Evolutionary conservation across 768 basidiomycete species (phyloP), one percentile per base, ranked within the genome.

Genomic region (Psilocybe cubensis): DNA sequence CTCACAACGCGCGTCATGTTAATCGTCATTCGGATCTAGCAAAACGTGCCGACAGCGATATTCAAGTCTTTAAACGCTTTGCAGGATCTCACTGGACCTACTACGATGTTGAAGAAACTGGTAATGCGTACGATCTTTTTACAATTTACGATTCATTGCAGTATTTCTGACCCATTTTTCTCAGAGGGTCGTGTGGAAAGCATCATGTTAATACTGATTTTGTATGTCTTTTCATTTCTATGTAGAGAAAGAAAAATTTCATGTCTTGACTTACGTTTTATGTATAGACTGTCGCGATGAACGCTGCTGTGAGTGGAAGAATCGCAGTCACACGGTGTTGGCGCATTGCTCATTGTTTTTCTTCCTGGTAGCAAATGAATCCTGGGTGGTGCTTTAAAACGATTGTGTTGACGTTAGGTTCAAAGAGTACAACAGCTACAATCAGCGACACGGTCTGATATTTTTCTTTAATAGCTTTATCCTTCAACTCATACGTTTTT

Each of bases 311-410:
- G 41, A 20, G 40, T 27, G 12, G 11, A 12, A 14, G 18, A 21
- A 23, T 41, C 10, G 10, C 28, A n/a, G n/a, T n/a, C n/a, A n/a
- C n/a, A n/a, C n/a, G n/a, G n/a, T n/a, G n/a, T n/a, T n/a, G n/a
- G n/a, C n/a, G n/a, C n/a, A n/a, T n/a, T n/a, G n/a, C n/a, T n/a
- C n/a, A n/a, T n/a, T n/a, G n/a, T n/a, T n/a, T n/a, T n/a, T n/a
- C n/a, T n/a, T n/a, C n/a, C n/a, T n/a, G n/a, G n/a, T n/a, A 86
- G 84, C 83, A 88, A 81, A 90, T 70, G 71, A 76, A 74, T 35
- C 75, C 69, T 20, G 70, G 76, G 17, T 73, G 64, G 60, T 93
- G 91, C 67, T 82, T 74, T 69, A 74, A 87, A 72, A 70, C 56
- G 50, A 87, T 94, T 63, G 83, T 80, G 21, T 85, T 94, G 64